phyloP scores from a whole-genome alignment of 306 rosid genomes.

The Vigna unguiculata region DNA sequence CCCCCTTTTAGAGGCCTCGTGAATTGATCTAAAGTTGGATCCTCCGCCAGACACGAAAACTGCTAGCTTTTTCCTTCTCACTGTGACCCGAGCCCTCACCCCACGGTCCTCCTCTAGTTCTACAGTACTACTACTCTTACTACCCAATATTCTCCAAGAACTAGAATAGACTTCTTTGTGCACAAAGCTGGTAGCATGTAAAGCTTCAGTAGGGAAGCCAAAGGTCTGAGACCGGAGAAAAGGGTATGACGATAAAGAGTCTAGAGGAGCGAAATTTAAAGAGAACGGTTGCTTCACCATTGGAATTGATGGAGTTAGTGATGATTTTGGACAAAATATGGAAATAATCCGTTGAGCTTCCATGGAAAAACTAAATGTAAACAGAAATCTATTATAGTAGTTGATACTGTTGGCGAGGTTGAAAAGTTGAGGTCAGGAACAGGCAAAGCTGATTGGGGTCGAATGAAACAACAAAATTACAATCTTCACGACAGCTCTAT shows the following conservation, averaged over 20 bases:
- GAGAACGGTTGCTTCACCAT: constrained; percentile 40
- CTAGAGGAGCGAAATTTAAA: constrained; percentile 22
- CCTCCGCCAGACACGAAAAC: constrained; percentile 95
- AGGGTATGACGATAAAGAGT: constrained; percentile 38
- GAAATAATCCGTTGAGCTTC: constrained; percentile 42
- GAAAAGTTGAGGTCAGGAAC: background rate
- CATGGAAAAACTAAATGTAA: constrained; percentile 23
- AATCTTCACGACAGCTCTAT: background rate
- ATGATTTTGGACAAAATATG: constrained; percentile 51
- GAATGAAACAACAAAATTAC: constrained; percentile 10
- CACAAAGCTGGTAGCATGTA: constrained; percentile 26
- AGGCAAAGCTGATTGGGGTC: background rate
- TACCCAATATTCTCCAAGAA: constrained; percentile 42
- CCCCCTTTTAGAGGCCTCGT: constrained; percentile 67
- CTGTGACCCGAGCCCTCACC: constrained; percentile 35
- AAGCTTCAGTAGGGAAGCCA: constrained; percentile 32
- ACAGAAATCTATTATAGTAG: background rate
- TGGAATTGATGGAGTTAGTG: constrained; percentile 37
- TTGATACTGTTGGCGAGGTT: background rate
- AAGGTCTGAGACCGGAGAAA: constrained; percentile 43
- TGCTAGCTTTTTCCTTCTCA: constrained; percentile 68
- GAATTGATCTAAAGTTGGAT: constrained; percentile 82
- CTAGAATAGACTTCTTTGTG: constrained; percentile 31
- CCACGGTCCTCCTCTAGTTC: constrained; percentile 32
- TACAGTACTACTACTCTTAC: constrained; percentile 21